Evolutionary conservation across 202 grass and related monocot genomes (phyloP), one percentile per base, ranked within the genome.

Genomic region (Cymbopogon flexuosus): DNA sequence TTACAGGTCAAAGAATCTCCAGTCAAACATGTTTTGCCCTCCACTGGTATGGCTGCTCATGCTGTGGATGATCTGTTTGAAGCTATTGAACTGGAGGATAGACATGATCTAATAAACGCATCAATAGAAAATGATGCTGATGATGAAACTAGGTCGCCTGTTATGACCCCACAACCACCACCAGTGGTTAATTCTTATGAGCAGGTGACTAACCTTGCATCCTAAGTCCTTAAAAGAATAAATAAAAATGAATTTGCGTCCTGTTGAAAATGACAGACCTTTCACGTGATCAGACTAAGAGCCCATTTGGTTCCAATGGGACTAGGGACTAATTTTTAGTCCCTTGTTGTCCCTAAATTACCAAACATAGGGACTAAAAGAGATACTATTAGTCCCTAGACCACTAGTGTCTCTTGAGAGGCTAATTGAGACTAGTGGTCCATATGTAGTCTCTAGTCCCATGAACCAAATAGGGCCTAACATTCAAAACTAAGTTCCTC

Each of bases 21-120:
- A 40, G 47, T 63, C 16, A 88, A 75, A 36, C 80, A 89, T 60
- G 43, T 64, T 75, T 83, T 94, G 65, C 92, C 89, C 27, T 85
- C 89, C 18, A 94, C 92, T 30, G 84, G 92, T 67, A 91, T 94
- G 86, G 81, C 89, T 78, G 86, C 89, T 65, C 81, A 89, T 89
- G 89, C 88, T 49, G 33, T 84, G 60, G 87, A 94, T 80, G 92
- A 94, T 82, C 75, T 87, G 15, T 59, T 80, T 12, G 86, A 91
- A 70, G 89, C 92, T 66, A 56, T 83, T 83, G 92, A 91, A 59
- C 57, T 89, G 81, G 89, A 91, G 52, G 89, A 89, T 78, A 91
- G 76, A 63, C 41, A 78, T 72, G 89, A 91, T 77, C 15, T 60
- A 39, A 60, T 76, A 22, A 84, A 89, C 2, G 43, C 47, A 18